A percentile compares a stretch with the other conserved stretches of the same genome.
These are phyloP conservation scores for Penicillium nordicum DNA, from an alignment of 2,329 filamentous ascomycete genomes.

Conservation along the genomic window DNA sequence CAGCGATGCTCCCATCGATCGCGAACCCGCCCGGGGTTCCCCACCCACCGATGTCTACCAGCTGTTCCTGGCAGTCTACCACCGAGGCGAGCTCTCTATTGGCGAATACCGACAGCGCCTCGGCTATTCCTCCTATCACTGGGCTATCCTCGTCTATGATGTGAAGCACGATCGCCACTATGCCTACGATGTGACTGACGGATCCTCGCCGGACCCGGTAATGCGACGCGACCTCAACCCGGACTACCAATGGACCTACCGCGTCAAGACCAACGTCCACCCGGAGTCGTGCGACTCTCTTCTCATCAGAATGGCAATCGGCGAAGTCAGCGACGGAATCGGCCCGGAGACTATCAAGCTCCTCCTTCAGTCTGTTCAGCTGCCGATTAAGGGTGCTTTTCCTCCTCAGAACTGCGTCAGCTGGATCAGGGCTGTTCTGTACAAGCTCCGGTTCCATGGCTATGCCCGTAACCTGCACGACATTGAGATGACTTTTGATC, in stretches of 20 bases:
- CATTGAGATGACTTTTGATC: not conserved
- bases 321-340: not conserved
- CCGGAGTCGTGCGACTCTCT: not conserved
- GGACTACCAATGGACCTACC: slow-evolving; percentile 3
- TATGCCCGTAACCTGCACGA: not conserved
- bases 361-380: not conserved
- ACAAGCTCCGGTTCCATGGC: not conserved
- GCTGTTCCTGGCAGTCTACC: slow-evolving; percentile 1
- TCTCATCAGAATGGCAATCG: slow-evolving; percentile 1
- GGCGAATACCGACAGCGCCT: not conserved
- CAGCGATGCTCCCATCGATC: not conserved
- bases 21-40: no score
- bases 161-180: not conserved
- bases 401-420: not conserved
- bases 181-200: slow-evolving; percentile 7
- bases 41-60: not conserved
- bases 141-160: slow-evolving; percentile 1
- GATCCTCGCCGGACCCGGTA: not conserved
- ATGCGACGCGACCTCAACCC: not conserved
- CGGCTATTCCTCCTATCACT: slow-evolving; percentile 7
- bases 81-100: slow-evolving; percentile 4
- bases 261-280: not conserved
- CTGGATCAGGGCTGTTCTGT: not conserved
- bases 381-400: not conserved
- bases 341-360: not conserved